These are phyloP conservation scores for Marasmius tenuissimus DNA, from an alignment of 1,284 basidiomycete species.

Conservation along the genomic window DNA sequence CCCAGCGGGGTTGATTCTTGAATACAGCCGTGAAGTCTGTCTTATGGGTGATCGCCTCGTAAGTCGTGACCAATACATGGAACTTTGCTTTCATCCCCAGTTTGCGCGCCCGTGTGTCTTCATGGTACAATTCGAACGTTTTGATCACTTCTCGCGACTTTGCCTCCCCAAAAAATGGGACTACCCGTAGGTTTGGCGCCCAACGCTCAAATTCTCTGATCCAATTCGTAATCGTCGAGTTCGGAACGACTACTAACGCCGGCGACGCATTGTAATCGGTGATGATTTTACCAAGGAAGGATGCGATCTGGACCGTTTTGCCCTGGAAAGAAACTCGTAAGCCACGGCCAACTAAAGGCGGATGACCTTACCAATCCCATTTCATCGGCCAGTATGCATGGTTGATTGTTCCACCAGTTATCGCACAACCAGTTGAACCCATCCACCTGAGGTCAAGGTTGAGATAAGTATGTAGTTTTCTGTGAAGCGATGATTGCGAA, in stretches of 20 bases:
- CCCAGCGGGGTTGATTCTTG: conserved; percentile 85
- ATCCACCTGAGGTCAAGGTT: conserved; percentile 57
- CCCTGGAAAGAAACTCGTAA: conserved; percentile 49
- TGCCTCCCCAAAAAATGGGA: conserved; percentile 81
- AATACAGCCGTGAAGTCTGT: conserved; percentile 77
- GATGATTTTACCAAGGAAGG: conserved; percentile 82
- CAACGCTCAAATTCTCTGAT: conserved; percentile 89
- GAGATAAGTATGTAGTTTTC: neutral
- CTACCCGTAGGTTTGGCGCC: conserved; percentile 81
- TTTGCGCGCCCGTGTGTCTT: conserved; percentile 22
- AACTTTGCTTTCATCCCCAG: conserved; percentile 60
- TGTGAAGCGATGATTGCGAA: conserved; percentile 3
- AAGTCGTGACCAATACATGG: conserved; percentile 89
- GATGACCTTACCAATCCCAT: conserved; percentile 79
- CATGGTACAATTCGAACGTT: conserved; percentile 80
- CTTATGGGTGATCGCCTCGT: conserved; percentile 71
- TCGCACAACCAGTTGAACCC: conserved; percentile 92
- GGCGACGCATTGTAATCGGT: conserved; percentile 66
- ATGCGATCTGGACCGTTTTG: conserved; percentile 91
- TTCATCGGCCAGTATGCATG: conserved; percentile 96
- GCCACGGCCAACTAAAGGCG: conserved; percentile 3
- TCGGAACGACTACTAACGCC: conserved; percentile 89
- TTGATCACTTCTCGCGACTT: conserved; percentile 81
- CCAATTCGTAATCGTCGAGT: conserved; percentile 91
- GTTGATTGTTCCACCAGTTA: conserved; percentile 87